Evolutionary conservation across 345 rosid genomes (phyloP).

Genomic region (Acer saccharum): DNA sequence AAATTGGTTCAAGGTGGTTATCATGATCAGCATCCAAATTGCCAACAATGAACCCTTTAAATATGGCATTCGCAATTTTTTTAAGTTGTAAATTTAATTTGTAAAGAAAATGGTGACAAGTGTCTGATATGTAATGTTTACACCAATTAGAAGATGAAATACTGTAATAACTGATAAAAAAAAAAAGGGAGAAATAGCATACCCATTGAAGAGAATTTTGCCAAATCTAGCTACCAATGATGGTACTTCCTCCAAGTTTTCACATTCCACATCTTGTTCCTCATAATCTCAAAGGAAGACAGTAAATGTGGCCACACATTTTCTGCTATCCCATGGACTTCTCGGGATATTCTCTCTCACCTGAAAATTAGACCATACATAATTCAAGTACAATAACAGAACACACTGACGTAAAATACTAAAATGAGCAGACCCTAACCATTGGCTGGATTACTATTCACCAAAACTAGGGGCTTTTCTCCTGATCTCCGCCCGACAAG

Average conservation of each 20-base stretch:
- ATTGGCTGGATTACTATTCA: constrained; percentile 21
- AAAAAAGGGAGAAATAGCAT: constrained; percentile 19
- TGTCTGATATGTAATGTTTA: neutral
- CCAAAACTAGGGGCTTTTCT: constrained; percentile 38
- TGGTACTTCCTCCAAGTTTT: constrained; percentile 24
- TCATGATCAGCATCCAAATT: constrained; percentile 36
- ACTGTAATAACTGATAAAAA: neutral
- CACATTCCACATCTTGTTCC: constrained; percentile 25
- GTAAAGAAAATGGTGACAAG: neutral
- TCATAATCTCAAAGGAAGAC: constrained; percentile 37
- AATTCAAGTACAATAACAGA: constrained; percentile 11
- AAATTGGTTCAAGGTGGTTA: constrained; percentile 35
- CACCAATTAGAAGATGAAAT: neutral
- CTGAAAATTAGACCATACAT: neutral
- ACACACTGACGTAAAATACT: neutral
- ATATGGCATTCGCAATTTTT: constrained; percentile 13
- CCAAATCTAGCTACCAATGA: constrained; percentile 63
- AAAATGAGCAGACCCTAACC: constrained; percentile 27
- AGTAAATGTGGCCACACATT: constrained; percentile 48
- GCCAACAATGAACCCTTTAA: constrained; percentile 43
- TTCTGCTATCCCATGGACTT: constrained; percentile 55
- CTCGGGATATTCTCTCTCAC: constrained; percentile 10
- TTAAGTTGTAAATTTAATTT: no score
- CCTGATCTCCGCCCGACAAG: constrained; percentile 27
- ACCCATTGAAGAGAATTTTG: constrained; percentile 48